Base-by-base conservation (phyloP, 2,329 filamentous ascomycete species). In the Fusarium napiforme region DNA sequence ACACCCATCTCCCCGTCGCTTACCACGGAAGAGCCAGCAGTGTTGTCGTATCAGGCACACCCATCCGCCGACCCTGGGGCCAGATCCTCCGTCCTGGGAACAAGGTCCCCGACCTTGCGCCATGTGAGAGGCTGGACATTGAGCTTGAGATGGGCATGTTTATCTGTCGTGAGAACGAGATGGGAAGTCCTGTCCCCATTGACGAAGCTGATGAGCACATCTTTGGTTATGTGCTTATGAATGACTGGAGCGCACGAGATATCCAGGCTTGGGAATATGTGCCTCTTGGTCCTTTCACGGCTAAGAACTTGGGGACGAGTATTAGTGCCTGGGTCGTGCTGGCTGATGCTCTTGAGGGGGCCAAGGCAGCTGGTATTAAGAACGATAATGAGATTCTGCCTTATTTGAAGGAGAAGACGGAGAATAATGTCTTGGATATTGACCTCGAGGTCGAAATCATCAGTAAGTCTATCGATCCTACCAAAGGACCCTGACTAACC, bases 1-100 rank as follows among this genome's bases (percentile, higher is more conserved):
- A 96, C 81, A 93, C 88, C 56, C 92, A 95, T 74, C 84, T 96
- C 0, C 93, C 93, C 1, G 93, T 96, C 6, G 93, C 90, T 3
- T 96, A 96, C 76, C 93, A 96, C 79, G 93, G 93, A 8, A 89
- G 93, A 68, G 92, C 93, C 7, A 93, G 91, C 19, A 93, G 91
- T 9, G 88, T 96, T 14, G 92, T 95, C 3, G 84, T 93, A 6
- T 94, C 92, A 0, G 93, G 92, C 11, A 95, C 93, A 0, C 88
- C 90, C 0, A 90, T 96, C 65, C 86, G 87, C 26, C 87, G 93
- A 28, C 93, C 93, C 0, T 89, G 91, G 72, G 93, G 93, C 3
- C 93, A 96, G 80, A 91, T 94, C 64, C 81, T 95, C 18, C 73
- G 71, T 18, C 65, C 77, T 0, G 80, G 82, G 26, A 79, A 82